Evolutionary conservation across 1,284 basidiomycete genomes (phyloP).

Genomic region (Anthracocystis walkeri): DNA sequence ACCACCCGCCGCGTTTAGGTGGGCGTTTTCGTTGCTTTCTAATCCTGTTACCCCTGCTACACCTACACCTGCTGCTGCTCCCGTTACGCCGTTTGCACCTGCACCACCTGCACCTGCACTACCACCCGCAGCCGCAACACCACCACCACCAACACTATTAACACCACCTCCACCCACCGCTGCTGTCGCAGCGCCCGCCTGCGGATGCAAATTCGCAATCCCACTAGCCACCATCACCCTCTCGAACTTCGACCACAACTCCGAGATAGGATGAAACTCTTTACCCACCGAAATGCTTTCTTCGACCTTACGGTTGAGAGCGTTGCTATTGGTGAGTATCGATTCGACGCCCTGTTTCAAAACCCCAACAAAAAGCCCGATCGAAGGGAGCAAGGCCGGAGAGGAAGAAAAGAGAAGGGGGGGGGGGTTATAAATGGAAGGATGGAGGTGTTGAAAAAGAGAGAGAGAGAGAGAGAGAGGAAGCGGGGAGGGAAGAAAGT

Average conservation of each 20-base stretch:
- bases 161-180: not conserved
- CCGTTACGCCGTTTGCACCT: too few relatives aligned
- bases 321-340: slow-evolving; percentile 84
- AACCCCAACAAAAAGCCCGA: not conserved
- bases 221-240: slow-evolving; percentile 75
- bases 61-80: too few relatives aligned
- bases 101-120: too few relatives aligned
- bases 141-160: not conserved
- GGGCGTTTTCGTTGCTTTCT: not conserved
- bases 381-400: too few relatives aligned
- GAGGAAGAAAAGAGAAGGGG: too few relatives aligned
- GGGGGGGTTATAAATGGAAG: not conserved
- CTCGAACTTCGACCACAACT: slow-evolving; percentile 86
- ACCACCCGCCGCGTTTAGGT: too few relatives aligned
- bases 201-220: slow-evolving; percentile 35
- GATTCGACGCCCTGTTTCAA: slow-evolving; percentile 84
- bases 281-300: slow-evolving; percentile 90
- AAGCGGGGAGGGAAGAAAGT: not conserved
- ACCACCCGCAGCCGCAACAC: not conserved
- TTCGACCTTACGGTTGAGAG: slow-evolving; percentile 90
- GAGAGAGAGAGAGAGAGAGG: not conserved
- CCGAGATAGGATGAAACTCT: slow-evolving; percentile 89
- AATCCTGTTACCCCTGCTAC: too few relatives aligned
- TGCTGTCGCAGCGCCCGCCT: not conserved
- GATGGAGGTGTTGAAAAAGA: not conserved